Evolutionary conservation across 495 filamentous ascomycete genomes (phyloP).

Genomic region (Talaromyces trachyspermus): DNA sequence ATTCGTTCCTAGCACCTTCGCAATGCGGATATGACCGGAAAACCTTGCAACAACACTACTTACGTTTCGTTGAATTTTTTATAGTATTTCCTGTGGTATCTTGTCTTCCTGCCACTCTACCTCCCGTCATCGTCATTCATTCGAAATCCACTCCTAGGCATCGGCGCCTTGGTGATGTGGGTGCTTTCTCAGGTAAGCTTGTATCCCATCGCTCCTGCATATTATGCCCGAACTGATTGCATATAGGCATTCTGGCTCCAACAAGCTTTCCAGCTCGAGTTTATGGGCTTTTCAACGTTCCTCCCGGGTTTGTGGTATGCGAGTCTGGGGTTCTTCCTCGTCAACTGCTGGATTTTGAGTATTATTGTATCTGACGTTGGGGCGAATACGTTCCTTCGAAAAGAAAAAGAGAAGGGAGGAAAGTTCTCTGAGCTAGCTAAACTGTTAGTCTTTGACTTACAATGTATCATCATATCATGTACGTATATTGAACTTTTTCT

Average conservation of each 20-base stretch:
- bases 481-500: background rate
- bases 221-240: background rate
- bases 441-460: no score
- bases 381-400: background rate
- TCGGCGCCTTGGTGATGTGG: conserved; percentile 63
- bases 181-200: conserved; percentile 54
- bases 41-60: no score
- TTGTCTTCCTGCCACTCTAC: conserved; percentile 86
- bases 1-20: no score
- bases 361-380: conserved; percentile 67
- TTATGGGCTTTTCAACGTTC: conserved; percentile 78
- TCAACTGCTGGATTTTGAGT: conserved; percentile 83
- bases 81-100: conserved; percentile 97
- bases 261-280: conserved; percentile 83
- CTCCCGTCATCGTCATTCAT: conserved; percentile 73
- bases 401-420: background rate
- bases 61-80: background rate
- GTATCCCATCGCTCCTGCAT: background rate
- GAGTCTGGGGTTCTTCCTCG: conserved; percentile 68
- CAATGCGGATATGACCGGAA: no score
- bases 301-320: conserved; percentile 73
- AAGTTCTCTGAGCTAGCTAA: no score
- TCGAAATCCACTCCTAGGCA: conserved; percentile 46
- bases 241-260: conserved; percentile 76
- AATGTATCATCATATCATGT: background rate